Evolutionary conservation across 2,329 filamentous ascomycete genomes (phyloP), one percentile per base, ranked within the genome.

Genomic region (Claviceps purpurea): DNA sequence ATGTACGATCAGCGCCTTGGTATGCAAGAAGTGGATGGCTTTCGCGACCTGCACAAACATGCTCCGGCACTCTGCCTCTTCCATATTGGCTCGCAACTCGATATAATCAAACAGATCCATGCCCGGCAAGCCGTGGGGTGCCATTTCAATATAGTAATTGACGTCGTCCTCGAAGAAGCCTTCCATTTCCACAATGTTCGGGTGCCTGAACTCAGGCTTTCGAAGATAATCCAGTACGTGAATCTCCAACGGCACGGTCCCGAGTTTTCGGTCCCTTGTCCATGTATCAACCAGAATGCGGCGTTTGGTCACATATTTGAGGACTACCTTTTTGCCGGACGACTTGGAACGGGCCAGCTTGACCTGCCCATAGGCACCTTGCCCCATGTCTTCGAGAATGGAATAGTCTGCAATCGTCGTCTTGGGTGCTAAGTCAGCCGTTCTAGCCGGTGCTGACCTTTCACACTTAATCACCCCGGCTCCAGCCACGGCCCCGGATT

Each of bases 81-180:
- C 89, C 93, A 98, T 98, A 62, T 91, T 96, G 46, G 89, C 84
- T 26, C 91, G 84, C 51, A 98, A 77, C 68, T 98, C 93, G 58
- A 98, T 98, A 67, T 98, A 98, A 69, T 98, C 93, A 63, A 98
- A 98, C 2, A 98, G 77, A 66, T 98, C 93, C 90, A 98, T 97
- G 13, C 93, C 93, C 0, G 93, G 93, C 40, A 96, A 74, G 1
- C 93, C 93, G 61, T 97, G 93, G 0, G 93, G 93, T 14, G 87
- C 77, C 89, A 97, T 98, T 67, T 97, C 93, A 60, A 98, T 98
- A 68, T 98, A 98, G 70, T 98, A 98, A 64, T 98, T 97, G 60
- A 83, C 75, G 57, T 88, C 83, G 59, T 94, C 88, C 65, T 86
- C 82, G 59, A 86, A 85, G 64, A 86, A 86, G 56, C 81, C 80